Percentiles rank a stretch among this genome's conserved stretches.
These are phyloP conservation scores for Colletotrichum ledebouriae DNA, from an alignment of 2,329 filamentous ascomycete species.

Conservation along the genomic window DNA sequence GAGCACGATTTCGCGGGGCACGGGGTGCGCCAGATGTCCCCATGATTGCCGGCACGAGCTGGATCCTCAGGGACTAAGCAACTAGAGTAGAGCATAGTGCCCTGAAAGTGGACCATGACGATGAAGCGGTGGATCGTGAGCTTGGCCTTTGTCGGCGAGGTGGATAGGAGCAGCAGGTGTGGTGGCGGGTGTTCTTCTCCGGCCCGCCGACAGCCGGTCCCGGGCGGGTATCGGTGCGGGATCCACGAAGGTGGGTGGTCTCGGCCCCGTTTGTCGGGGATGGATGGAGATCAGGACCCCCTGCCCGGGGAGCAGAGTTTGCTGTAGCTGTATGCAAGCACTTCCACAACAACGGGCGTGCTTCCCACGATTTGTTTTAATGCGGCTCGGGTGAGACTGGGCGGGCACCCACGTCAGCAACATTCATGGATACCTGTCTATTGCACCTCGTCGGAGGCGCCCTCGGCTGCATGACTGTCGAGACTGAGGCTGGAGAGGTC, in stretches of 20 bases:
- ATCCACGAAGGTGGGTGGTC: slow-evolving; percentile 12
- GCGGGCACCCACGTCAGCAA: slow-evolving; percentile 11
- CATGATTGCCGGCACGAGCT: slow-evolving; percentile 24
- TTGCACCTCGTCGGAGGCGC: not conserved
- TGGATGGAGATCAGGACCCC: slow-evolving; percentile 11
- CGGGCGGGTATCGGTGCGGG: slow-evolving; percentile 38
- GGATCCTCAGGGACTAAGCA: slow-evolving; percentile 25
- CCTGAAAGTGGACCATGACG: slow-evolving; percentile 25
- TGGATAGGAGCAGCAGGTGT: slow-evolving; percentile 10
- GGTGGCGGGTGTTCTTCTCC: slow-evolving; percentile 13
- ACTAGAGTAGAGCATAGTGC: slow-evolving; percentile 9
- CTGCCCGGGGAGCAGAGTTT: not conserved
- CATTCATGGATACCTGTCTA: not conserved
- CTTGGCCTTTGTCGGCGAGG: slow-evolving; percentile 27
- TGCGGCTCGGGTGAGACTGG: slow-evolving; percentile 5
- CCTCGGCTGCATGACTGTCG: not conserved
- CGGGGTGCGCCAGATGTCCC: slow-evolving; percentile 14
- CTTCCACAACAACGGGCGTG: not conserved
- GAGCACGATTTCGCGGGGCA: slow-evolving; percentile 18
- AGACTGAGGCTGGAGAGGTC: not conserved
- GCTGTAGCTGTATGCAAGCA: slow-evolving; percentile 1
- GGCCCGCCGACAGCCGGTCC: slow-evolving; percentile 33
- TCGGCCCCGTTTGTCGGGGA: slow-evolving; percentile 38
- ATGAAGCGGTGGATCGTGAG: not conserved
- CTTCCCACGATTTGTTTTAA: slow-evolving; percentile 16